Evolutionary conservation across 768 basidiomycete genomes (phyloP), one percentile per base, ranked within the genome.

Genomic region (Saitozyma podzolica): DNA sequence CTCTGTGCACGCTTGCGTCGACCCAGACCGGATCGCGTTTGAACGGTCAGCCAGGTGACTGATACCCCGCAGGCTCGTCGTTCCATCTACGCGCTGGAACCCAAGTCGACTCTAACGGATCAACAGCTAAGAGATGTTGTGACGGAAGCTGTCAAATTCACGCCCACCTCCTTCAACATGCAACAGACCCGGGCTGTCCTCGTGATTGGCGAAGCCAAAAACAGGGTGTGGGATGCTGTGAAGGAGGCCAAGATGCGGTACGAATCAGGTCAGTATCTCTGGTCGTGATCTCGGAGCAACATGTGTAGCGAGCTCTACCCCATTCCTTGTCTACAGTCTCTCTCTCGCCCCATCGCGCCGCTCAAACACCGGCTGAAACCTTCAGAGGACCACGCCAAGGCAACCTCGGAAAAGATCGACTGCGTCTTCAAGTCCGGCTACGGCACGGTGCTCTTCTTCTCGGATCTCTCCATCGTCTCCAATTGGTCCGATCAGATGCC

Each of bases 391-490:
- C 29, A 5, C 29, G 29, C 29, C 29, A 40, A 54, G 47, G 54
- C 42, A n/a, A 56, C 49, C 9, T 47, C 55, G 3, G 61, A 40
- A 14, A 56, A 50, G 48, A 57, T 62, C 55, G 56, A 62, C 13
- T 41, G 57, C 0, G 9, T 40, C 60, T 54, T 63, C 75, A 65
- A 66, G 66, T 59, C 66, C 9, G 79, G 72, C 8, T 70, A 76
- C 60, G 81, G 81, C 29, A 80, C 81, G 19, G 73, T 81, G 56
- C 59, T 80, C 19, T 73, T 81, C 68, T 80, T 80, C 58, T 78
- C 79, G 45, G 81, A 81, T 63, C 66, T 78, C 54, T 68, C 69
- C 40, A 75, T 74, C 17, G 51, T 78, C 56, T 64, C 73, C 40
- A 55, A 54, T 17, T 75, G 68, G 58, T 51, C 51, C 6, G 62